phyloP scores from a whole-genome alignment of 2,329 filamentous ascomycete genomes.

The Venturia pyrina region DNA sequence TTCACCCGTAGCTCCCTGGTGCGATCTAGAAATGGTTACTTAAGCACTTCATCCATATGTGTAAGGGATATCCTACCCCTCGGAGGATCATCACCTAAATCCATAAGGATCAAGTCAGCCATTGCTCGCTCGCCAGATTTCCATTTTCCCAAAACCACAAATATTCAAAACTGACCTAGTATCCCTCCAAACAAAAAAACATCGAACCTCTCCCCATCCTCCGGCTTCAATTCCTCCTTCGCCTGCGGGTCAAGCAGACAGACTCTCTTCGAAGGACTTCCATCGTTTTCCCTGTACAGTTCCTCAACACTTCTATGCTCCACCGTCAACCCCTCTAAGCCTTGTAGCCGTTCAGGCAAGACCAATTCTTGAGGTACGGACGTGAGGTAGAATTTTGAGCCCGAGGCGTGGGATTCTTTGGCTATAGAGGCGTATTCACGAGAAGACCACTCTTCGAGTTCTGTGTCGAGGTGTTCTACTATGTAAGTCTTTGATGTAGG shows the following conservation, averaged over 20 bases:
- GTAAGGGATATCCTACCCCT: slow-evolving; percentile 53
- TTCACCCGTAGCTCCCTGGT: slow-evolving; percentile 94
- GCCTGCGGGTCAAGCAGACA: slow-evolving; percentile 87
- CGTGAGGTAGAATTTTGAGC: slow-evolving; percentile 68
- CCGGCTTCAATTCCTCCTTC: slow-evolving; percentile 67
- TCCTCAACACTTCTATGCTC: slow-evolving; percentile 74
- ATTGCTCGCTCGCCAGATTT: no score
- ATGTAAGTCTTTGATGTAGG: slow-evolving; percentile 61
- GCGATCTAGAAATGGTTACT: slow-evolving; percentile 50
- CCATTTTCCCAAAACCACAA: not conserved
- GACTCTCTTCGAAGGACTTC: slow-evolving; percentile 53
- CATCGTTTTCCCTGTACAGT: slow-evolving; percentile 50
- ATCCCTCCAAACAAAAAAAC: slow-evolving; percentile 95
- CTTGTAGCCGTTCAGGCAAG: slow-evolving; percentile 47
- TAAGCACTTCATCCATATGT: slow-evolving; percentile 16
- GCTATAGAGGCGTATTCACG: slow-evolving; percentile 88
- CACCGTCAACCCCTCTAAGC: slow-evolving; percentile 54
- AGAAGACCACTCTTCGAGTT: slow-evolving; percentile 87
- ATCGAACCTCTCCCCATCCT: slow-evolving; percentile 75
- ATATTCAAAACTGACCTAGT: slow-evolving; percentile 51
- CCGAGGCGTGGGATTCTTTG: slow-evolving; percentile 59
- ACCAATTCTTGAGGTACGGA: slow-evolving; percentile 62
- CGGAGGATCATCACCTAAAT: slow-evolving; percentile 78
- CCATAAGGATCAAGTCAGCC: not conserved
- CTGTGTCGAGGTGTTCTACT: slow-evolving; percentile 91